Evolutionary conservation across 768 basidiomycete species (phyloP), one percentile per base, ranked within the genome.

Genomic region (Boletales sp.): DNA sequence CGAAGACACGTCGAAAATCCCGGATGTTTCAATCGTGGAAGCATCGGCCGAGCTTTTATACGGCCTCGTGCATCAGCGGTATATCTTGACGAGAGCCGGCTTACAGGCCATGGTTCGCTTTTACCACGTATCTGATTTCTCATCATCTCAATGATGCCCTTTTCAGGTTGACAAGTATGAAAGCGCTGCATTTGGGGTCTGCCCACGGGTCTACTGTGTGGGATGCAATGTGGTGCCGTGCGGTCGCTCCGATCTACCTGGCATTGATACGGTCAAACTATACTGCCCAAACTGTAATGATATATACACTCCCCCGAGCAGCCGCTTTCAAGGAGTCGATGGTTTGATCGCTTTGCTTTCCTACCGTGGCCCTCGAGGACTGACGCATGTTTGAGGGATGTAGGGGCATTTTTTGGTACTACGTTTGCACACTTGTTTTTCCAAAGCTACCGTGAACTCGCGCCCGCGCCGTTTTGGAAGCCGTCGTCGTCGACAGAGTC

Each of bases 361-460:
- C 50, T 43, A 12, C 53, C 53, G 40, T 40, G 45, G 19, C 46
- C 18, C 38, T 35, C 43, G 50, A 47, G 32, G 54, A 40, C 54
- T 47, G 51, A 59, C 27, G 48, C 41, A 43, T 19, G 55, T 56
- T 54, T 35, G 55, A 60, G 50, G 55, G 54, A 56, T 52, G 32
- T 54, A 97, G 94, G 95, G 54, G 97, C 97, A 11, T 99, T 97
- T 74, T 99, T 99, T 73, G 97, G 97, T 18, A 98, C 95, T 0
- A 97, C 95, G n/a, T 99, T 99, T 68, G 78, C 94, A 2, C 94
- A 97, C 62, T 78, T 99, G 21, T 95, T 98, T 74, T 98, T 98
- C 79, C 94, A 98, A 65, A 94, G 90, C 54, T 98, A 95, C 72
- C 89, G 90, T 21, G 93, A 95, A 66, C 80, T 94, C n/a, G 84